These are phyloP conservation scores for Radiomyces spectabilis DNA, from an alignment of 192 early-diverging fungal genomes.

Conservation along the genomic window DNA sequence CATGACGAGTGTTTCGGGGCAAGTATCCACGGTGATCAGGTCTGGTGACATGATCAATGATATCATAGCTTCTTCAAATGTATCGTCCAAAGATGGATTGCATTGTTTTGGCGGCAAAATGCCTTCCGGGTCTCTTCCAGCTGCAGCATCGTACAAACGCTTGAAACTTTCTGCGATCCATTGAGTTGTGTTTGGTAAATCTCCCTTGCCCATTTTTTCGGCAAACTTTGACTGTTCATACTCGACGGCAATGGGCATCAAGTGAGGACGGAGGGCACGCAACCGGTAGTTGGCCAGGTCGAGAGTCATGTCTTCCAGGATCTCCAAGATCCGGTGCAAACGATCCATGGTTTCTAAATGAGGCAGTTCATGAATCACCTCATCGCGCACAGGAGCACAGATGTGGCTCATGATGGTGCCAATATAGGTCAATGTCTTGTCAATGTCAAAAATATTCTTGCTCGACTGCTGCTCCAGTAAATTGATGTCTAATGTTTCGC, in stretches of 20 bases:
- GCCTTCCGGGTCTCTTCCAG: too few species aligned
- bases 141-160: not conserved
- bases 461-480: too few species aligned
- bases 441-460: too few species aligned
- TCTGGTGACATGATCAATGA: too few species aligned
- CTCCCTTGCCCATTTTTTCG: constrained; percentile 36
- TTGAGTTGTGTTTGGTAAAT: constrained; percentile 43
- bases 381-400: constrained; percentile 75
- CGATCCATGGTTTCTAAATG: constrained; percentile 36
- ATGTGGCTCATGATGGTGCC: too few species aligned
- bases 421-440: too few species aligned
- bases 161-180: constrained; percentile 53
- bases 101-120: too few species aligned
- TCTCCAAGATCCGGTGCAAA: constrained; percentile 39
- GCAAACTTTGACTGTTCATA: constrained; percentile 71
- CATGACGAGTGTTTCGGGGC: constrained; percentile 65
- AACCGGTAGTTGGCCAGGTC: constrained; percentile 75
- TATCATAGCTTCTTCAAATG: too few species aligned
- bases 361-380: constrained; percentile 36
- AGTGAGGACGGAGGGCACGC: constrained; percentile 53
- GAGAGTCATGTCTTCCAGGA: constrained; percentile 71
- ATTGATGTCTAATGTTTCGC: too few species aligned
- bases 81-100: too few species aligned
- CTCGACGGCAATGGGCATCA: constrained; percentile 61
- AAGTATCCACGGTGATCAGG: too few species aligned